These are phyloP conservation scores for Trichosporon inkin DNA, from an alignment of 1,284 basidiomycete genomes.

Conservation along the genomic window DNA sequence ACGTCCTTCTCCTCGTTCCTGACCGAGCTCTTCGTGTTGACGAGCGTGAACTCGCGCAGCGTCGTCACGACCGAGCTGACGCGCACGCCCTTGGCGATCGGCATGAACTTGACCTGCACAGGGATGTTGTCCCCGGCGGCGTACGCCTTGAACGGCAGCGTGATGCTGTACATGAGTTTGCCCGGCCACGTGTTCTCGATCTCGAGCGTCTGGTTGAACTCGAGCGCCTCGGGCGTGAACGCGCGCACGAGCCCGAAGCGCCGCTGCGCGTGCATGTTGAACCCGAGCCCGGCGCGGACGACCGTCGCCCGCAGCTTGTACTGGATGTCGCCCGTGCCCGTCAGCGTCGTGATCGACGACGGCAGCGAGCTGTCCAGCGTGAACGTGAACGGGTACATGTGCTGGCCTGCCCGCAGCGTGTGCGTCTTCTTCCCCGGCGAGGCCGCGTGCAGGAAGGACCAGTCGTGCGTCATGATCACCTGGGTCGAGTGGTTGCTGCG, in stretches of 20 bases:
- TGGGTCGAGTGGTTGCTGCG: constrained; percentile 56
- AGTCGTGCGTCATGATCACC: constrained; percentile 71
- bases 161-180: constrained; percentile 84
- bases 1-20: constrained; percentile 54
- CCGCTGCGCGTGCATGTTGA: constrained; percentile 65
- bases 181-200: constrained; percentile 92
- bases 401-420: constrained; percentile 65
- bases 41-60: constrained; percentile 66
- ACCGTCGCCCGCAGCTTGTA: constrained; percentile 85
- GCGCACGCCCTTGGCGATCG: constrained; percentile 74
- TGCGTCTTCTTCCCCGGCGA: constrained; percentile 70
- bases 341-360: constrained; percentile 63
- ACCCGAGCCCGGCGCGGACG: constrained; percentile 60
- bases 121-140: constrained; percentile 79
- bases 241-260: constrained; percentile 68
- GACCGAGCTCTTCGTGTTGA: constrained; percentile 59
- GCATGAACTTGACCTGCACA: constrained; percentile 78
- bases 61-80: constrained; percentile 65
- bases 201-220: constrained; percentile 91
- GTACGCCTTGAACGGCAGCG: constrained; percentile 62
- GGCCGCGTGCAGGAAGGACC: constrained; percentile 59
- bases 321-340: constrained; percentile 60
- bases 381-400: constrained; percentile 71
- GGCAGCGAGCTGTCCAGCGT: constrained; percentile 78
- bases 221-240: constrained; percentile 74